These are phyloP conservation scores for Fusarium pseudograminearum DNA, from an alignment of 2,329 filamentous ascomycete species.

Conservation along the genomic window DNA sequence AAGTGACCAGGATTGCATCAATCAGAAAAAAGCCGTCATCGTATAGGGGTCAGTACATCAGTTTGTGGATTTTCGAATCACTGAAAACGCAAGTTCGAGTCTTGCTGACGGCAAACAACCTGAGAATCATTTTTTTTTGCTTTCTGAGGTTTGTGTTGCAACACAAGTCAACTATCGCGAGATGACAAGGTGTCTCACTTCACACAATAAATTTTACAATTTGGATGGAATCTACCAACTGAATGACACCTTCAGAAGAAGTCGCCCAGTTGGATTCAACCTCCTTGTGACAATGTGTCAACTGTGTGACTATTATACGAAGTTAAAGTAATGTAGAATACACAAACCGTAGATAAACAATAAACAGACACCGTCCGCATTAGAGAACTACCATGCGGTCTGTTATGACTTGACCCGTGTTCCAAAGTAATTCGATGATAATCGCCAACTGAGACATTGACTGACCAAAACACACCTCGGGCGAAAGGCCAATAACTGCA, in stretches of 20 bases:
- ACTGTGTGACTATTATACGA: too few species aligned
- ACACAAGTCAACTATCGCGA: background rate
- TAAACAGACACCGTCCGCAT: too few species aligned
- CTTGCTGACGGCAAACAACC: conserved; percentile 27
- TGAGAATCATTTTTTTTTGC: background rate
- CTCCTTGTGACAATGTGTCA: too few species aligned
- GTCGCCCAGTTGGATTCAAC: too few species aligned
- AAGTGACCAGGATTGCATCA: background rate
- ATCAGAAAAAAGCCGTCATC: conserved; percentile 22
- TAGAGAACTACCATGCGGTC: background rate
- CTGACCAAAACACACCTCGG: background rate
- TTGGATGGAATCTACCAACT: background rate
- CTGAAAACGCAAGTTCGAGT: conserved; percentile 35
- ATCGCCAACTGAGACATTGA: background rate
- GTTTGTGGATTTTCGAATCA: conserved; percentile 28
- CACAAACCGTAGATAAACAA: too few species aligned
- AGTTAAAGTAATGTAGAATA: too few species aligned
- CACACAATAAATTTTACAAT: background rate
- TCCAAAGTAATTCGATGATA: background rate
- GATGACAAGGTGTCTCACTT: background rate
- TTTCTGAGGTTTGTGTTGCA: background rate
- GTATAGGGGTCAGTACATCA: conserved; percentile 35
- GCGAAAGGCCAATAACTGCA: background rate
- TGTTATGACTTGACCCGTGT: background rate
- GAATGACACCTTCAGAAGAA: too few species aligned